Evolutionary conservation across 2,329 filamentous ascomycete species (phyloP).

Genomic region (Hymenoscyphus salicellus): DNA sequence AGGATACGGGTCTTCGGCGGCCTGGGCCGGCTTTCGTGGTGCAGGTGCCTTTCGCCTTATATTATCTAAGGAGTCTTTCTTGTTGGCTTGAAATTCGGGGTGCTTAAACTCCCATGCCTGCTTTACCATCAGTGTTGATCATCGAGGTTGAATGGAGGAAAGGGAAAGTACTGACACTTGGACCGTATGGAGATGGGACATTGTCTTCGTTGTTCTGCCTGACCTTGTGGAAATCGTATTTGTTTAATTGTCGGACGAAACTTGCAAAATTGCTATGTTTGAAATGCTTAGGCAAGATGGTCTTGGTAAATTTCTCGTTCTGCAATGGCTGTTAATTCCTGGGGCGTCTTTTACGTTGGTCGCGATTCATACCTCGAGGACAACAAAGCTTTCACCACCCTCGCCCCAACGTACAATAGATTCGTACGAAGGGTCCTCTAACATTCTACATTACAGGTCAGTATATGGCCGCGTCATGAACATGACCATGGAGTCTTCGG

Average conservation of each 20-base stretch:
- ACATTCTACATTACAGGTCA: conserved; percentile 64
- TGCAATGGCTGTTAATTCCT: conserved; percentile 41
- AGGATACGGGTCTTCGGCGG: conserved; percentile 68
- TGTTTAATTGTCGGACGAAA: conserved; percentile 93
- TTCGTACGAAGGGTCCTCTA: conserved; percentile 90
- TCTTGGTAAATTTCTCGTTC: conserved; percentile 98
- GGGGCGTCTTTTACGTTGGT: not conserved
- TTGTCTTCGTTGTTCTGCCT: conserved; percentile 85
- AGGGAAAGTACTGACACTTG: conserved; percentile 56
- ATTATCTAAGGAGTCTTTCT: conserved; percentile 94
- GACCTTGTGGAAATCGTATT: conserved; percentile 98
- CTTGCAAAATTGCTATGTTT: conserved; percentile 99
- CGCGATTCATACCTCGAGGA: conserved; percentile 71
- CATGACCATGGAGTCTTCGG: conserved; percentile 13
- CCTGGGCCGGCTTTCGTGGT: conserved; percentile 68
- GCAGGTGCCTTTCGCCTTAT: conserved; percentile 94
- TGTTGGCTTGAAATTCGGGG: conserved; percentile 91
- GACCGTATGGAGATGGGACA: conserved; percentile 75
- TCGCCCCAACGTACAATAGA: conserved; percentile 95
- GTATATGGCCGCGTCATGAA: too few species aligned
- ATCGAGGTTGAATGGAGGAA: not conserved
- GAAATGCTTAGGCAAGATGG: conserved; percentile 95
- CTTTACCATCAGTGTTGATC: conserved; percentile 32
- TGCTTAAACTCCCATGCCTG: conserved; percentile 97
- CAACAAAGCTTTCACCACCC: conserved; percentile 92